Evolutionary conservation across 352 stramenopile genomes (phyloP), one percentile per base, ranked within the genome.

Genomic region (Phytopythium aichiense): DNA sequence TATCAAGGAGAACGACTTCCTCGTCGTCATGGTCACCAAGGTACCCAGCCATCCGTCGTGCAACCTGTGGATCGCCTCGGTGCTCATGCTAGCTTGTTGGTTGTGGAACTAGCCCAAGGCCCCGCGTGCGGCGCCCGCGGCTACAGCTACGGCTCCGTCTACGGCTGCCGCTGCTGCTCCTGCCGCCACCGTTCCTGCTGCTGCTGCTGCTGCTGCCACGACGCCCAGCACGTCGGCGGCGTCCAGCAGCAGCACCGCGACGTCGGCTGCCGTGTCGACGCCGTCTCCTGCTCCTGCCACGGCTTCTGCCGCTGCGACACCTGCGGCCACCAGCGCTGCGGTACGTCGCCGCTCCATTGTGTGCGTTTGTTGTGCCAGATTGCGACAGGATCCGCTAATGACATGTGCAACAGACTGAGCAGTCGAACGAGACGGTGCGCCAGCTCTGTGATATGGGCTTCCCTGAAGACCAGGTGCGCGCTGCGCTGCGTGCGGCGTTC

Each of bases 21-120:
- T 95, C 23, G 87, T 95, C 45, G 86, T 92, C 42, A 92, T 96
- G 81, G 84, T 94, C 53, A 92, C 87, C 53, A 96, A 96, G 76
- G 69, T 83, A 63, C n/a, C 0, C 6, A 25, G 5, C 8, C 3
- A 31, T 2, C 28, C 28, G 28, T 5, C 28, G 4, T 31, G 28
- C 28, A 31, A 31, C 28, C 28, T 5, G 28, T 31, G 28, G 28
- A 31, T 31, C 28, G 28, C 28, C 28, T 31, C 28, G 37, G 12
- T 22, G 20, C 15, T 50, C 7, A 18, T 8, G 57, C 16, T 50
- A 7, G 22, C 25, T 52, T 28, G 33, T 5, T 60, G 18, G 52
- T 9, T 31, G n/a, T 58, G 4, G 23, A 18, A 22, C 7, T 37
- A 83, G 75, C 84, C 85, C 20, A 94, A 94, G 69, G 73, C 74